phyloP scores from a whole-genome alignment of 2,329 filamentous ascomycete genomes.

The Fusarium torreyae region DNA sequence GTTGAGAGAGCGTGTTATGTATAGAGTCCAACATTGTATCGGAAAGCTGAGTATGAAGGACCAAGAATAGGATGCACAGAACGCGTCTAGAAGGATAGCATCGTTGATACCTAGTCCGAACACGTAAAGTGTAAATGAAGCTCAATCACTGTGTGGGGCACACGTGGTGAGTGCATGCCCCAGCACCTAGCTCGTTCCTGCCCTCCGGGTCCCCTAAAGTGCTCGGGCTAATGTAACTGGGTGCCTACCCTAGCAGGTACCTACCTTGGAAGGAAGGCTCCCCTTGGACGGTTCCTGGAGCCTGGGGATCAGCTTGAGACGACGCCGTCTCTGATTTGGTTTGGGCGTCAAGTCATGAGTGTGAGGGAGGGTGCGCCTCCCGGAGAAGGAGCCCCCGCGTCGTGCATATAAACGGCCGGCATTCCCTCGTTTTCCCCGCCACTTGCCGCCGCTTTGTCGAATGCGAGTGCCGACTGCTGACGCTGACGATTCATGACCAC shows the following conservation, averaged over 20 bases:
- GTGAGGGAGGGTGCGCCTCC: background rate
- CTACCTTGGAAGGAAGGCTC: constrained; percentile 13
- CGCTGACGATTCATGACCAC: constrained; percentile 18
- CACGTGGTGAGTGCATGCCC: constrained; percentile 19
- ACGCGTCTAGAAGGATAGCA: background rate
- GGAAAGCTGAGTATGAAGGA: background rate
- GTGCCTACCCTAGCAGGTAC: background rate
- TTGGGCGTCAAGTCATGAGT: constrained; percentile 33
- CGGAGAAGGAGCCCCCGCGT: constrained; percentile 40
- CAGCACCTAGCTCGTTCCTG: constrained; percentile 26
- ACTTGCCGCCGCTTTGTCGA: constrained; percentile 43
- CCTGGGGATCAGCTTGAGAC: constrained; percentile 39
- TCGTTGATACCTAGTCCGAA: constrained; percentile 12
- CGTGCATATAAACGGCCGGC: constrained; percentile 66
- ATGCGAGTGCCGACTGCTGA: constrained; percentile 44
- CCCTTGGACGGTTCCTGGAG: constrained; percentile 26
- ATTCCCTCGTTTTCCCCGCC: constrained; percentile 56
- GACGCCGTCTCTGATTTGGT: constrained; percentile 39
- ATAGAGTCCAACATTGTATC: no score
- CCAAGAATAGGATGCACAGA: background rate
- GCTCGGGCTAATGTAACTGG: background rate
- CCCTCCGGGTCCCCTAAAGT: background rate
- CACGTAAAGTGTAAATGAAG: constrained; percentile 23
- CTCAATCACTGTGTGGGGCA: constrained; percentile 27
- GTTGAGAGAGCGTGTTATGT: background rate